Base-by-base conservation (phyloP, 257 asterid genomes). In the Capsicum baccatum region DNA sequence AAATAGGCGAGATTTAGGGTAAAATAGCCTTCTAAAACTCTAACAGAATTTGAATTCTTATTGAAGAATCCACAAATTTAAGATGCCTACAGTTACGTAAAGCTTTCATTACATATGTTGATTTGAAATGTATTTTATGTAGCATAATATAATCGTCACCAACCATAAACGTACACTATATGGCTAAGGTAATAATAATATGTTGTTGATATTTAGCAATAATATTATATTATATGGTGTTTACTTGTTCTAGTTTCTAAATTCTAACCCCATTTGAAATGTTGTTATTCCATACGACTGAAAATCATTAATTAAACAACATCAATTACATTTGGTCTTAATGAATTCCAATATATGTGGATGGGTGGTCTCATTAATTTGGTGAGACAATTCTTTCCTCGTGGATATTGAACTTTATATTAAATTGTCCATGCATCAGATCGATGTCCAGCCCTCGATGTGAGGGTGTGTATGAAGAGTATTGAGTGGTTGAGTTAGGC, bases 221-320 rank as follows among this genome's bases (percentile, higher is more conserved):
- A 48, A 47, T 47, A 73, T 19, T 48, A 48, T 12, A 48, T 6
- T 48, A 48, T 12, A 48, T 6, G 42, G 59, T 19, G 60, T 19
- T 74, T 74, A 3, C 80, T 74, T 74, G 60, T 74, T 74, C 60
- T 19, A 12, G n/a, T 74, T 74, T 74, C 44, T 48, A 19, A 73
- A 48, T 74, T 74, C 44, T 48, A 19, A 73, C 12, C 57, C 1
- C 58, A 44, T 44, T 47, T 73, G 39, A 73, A 70, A 44, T 70
- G 33, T 0, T 44, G 10, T n/a, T 10, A 57, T 10, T 63, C 16
- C 16, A 63, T 9, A 21, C 7, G 11, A 63, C 3, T n/a, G 16
- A 71, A 71, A n/a, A n/a, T 69, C 33, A 10, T 71, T 44, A 47
- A n/a, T 42, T 69, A 69, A 4, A 16, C 8, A 70, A 44, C 3